Evolutionary conservation across 306 rosid species (phyloP), one percentile per base, ranked within the genome.

Genomic region (Castanea sativa): DNA sequence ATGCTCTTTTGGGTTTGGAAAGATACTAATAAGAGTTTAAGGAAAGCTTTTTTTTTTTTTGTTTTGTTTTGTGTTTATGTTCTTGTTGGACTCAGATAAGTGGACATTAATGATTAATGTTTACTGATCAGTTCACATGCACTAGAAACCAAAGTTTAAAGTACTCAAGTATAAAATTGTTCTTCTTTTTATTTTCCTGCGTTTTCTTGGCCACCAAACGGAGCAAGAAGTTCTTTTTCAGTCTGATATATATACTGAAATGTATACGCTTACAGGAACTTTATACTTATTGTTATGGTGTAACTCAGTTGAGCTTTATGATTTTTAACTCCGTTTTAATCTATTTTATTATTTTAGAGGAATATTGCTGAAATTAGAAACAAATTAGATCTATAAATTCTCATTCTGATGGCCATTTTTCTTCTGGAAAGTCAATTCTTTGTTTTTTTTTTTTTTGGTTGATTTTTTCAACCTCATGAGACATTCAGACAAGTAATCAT

Each of bases 131-230:
- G 16, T 35, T 68, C 52, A 35, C 29, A 4, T 13, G 20, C 49
- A 35, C 16, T 19, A 35, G 38, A 67, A 33, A 35, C n/a, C 14
- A 12, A 49, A 41, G 45, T 2, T 41, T 41, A 41, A 49, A 49
- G 1, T 49, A 49, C 53, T 11, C 16, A n/a, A n/a, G 35, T 21
- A 21, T 23, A 60, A 21, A 10, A 27, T 10, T 3, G 23, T 30
- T 6, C 1, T 57, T 7, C 58, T 14, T 12, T 69, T 23, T 63
- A 5, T 29, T 41, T 71, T 79, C 73, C 20, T 73, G 59, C 21
- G 33, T 25, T 80, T 73, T 82, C 78, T 77, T 65, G 78, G 59
- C 35, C 30, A 18, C 55, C 71, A 57, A 75, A 74, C 55, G 6
- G 80, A 56, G 27, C 27, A 14, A 10, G 55, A 71, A 43, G 52